Evolutionary conservation across 2,329 filamentous ascomycete species (phyloP).

Genomic region (Colletotrichum phormii): DNA sequence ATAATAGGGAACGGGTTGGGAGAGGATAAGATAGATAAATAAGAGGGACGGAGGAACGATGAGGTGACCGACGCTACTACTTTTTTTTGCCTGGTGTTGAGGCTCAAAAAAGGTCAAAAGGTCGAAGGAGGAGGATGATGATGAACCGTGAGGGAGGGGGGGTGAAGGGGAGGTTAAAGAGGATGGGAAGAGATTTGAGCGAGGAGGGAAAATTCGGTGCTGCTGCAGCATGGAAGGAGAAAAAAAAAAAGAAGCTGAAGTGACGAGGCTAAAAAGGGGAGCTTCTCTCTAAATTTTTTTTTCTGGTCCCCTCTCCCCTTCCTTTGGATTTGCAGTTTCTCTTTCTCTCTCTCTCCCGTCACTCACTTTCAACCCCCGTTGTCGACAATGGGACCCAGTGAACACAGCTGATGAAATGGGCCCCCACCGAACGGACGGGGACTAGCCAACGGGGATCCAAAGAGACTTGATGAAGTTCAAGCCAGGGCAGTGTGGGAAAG

Average conservation of each 20-base stretch:
- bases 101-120: not conserved
- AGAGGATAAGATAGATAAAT: constrained; percentile 4
- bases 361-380: constrained; percentile 7
- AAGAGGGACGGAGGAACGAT: not conserved
- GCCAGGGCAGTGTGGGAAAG: not conserved
- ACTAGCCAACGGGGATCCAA: constrained; percentile 28
- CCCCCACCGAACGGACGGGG: constrained; percentile 21
- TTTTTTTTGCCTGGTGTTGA: constrained; percentile 19
- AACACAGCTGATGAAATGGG: constrained; percentile 30
- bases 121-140: constrained; percentile 4
- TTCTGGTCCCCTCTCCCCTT: not conserved
- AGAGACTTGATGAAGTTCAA: not conserved
- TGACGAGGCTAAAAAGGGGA: constrained; percentile 36
- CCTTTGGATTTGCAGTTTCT: constrained; percentile 5
- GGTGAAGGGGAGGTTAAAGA: constrained; percentile 22
- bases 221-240: constrained; percentile 3
- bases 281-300: constrained; percentile 26
- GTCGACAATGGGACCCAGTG: constrained; percentile 28
- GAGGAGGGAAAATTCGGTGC: constrained; percentile 24
- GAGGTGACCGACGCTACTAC: constrained; percentile 7
- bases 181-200: constrained; percentile 33
- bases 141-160: constrained; percentile 28
- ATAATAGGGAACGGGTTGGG: not conserved
- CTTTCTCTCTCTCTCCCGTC: constrained; percentile 12
- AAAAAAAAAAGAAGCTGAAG: constrained; percentile 33